Evolutionary conservation across 176 grass and related monocot species (phyloP).

Genomic region (Aegilops speltoides): DNA sequence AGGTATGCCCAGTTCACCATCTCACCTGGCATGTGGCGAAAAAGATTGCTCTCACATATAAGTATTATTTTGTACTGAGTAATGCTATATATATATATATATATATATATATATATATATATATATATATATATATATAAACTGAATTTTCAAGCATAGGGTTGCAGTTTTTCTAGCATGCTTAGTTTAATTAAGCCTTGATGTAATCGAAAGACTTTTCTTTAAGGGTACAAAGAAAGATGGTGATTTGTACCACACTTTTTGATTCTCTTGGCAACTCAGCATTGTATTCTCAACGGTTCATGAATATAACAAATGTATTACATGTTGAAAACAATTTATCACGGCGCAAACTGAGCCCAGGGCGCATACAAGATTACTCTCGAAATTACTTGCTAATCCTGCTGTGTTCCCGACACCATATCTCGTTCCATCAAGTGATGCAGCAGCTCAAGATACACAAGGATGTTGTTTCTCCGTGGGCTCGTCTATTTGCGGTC

Average conservation of each 20-base stretch:
- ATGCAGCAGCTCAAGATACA: slow-evolving; percentile 21
- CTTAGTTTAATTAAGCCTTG: too few species aligned
- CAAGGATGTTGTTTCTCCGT: slow-evolving; percentile 25
- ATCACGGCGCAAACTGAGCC: not conserved
- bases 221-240: too few species aligned
- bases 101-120: too few species aligned
- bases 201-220: too few species aligned
- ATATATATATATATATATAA: too few species aligned
- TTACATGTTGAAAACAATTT: slow-evolving; percentile 21
- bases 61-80: too few species aligned
- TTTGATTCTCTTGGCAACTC: not conserved
- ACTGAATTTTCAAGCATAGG: too few species aligned
- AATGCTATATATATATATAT: too few species aligned
- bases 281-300: slow-evolving; percentile 10
- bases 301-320: slow-evolving; percentile 34
- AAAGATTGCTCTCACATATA: too few species aligned
- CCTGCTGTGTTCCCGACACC: not conserved
- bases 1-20: not conserved
- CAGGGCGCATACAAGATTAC: slow-evolving; percentile 22
- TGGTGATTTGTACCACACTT: not conserved
- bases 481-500: not conserved
- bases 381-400: slow-evolving; percentile 32
- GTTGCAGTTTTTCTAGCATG: too few species aligned
- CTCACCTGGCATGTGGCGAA: too few species aligned
- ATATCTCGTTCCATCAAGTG: slow-evolving; percentile 24